Conservation (phyloP, 208 protist species). For the Leishmania lainsoni region DNA sequence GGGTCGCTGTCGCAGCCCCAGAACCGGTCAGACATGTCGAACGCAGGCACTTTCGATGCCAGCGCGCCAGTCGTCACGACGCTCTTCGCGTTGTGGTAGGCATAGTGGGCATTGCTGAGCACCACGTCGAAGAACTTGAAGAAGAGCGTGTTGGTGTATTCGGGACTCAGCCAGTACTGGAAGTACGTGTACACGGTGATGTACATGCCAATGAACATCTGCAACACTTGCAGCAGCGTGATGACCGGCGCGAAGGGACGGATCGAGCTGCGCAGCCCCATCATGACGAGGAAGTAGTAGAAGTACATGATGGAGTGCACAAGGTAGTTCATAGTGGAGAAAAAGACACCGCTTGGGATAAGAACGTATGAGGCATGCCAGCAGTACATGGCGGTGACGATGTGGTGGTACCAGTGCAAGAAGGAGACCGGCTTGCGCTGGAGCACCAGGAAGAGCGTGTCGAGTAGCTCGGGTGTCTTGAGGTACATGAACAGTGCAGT, state of each 20-base stretch:
- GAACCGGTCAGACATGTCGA: conserved; percentile 29
- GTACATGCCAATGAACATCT: conserved; percentile 90
- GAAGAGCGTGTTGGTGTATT: conserved; percentile 15
- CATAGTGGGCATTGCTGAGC: conserved; percentile 9
- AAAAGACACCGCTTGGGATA: conserved; percentile 48
- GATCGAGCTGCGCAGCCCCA: conserved; percentile 51
- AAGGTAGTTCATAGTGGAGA: conserved; percentile 19
- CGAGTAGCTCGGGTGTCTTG: conserved; percentile 79
- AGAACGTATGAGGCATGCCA: conserved; percentile 69
- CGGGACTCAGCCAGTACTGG: conserved; percentile 35
- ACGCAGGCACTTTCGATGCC: conserved; percentile 44
- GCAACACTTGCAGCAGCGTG: conserved; percentile 80
- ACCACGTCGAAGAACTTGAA: conserved; percentile 15
- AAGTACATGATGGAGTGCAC: conserved; percentile 96
- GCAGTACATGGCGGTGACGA: conserved; percentile 86
- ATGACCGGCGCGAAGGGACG: conserved; percentile 74
- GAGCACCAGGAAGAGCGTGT: conserved; percentile 77
- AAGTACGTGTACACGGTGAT: conserved; percentile 57
- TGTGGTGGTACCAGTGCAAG: conserved; percentile 21
- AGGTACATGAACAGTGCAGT: conserved; percentile 65
- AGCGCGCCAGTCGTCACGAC: conserved; percentile 38
- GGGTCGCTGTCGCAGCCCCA: conserved; percentile 48
- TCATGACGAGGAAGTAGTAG: conserved; percentile 86
- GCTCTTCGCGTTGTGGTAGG: conserved; percentile 11
- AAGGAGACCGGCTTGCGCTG: conserved; percentile 50